Evolutionary conservation across 2,329 filamentous ascomycete genomes (phyloP).

Genomic region (Rhinocladiella mackenziei): DNA sequence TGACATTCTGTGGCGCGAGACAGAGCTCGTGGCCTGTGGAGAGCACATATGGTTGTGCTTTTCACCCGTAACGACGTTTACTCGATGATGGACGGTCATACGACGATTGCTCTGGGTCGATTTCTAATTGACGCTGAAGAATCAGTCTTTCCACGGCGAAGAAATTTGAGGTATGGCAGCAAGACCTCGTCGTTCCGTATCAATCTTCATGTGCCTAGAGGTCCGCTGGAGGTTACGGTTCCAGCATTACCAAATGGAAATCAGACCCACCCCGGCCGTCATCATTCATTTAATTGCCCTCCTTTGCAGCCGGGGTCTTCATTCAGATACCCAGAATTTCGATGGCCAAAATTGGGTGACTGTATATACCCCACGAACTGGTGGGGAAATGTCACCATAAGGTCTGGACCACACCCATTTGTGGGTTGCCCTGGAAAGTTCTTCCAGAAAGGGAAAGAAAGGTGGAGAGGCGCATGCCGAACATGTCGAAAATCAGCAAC

Average conservation of each 20-base stretch:
- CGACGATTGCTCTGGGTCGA: constrained; percentile 48
- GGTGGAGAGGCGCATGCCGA: too few relatives aligned
- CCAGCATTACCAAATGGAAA: constrained; percentile 33
- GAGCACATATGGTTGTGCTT: constrained; percentile 48
- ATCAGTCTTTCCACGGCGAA: constrained; percentile 39
- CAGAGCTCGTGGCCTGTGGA: constrained; percentile 39
- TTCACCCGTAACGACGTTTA: constrained; percentile 49
- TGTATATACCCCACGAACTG: too few relatives aligned
- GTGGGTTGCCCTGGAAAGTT: too few relatives aligned
- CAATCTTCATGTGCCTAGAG: constrained; percentile 46
- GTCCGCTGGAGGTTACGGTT: constrained; percentile 41
- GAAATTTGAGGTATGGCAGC: constrained; percentile 32
- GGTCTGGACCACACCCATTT: too few relatives aligned
- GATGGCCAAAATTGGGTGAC: constrained; percentile 39
- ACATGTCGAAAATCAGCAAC: too few relatives aligned
- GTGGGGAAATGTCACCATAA: too few relatives aligned
- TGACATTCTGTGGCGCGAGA: constrained; percentile 43
- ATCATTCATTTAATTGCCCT: constrained; percentile 42
- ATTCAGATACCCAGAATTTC: constrained; percentile 32
- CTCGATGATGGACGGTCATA: constrained; percentile 52
- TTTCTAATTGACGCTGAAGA: constrained; percentile 44
- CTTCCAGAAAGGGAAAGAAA: too few relatives aligned
- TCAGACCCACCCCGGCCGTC: constrained; percentile 41
- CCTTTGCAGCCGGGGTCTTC: constrained; percentile 38
- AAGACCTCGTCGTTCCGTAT: constrained; percentile 31